Evolutionary conservation across 2,329 filamentous ascomycete genomes (phyloP).

Genomic region (Fusarium avenaceum): DNA sequence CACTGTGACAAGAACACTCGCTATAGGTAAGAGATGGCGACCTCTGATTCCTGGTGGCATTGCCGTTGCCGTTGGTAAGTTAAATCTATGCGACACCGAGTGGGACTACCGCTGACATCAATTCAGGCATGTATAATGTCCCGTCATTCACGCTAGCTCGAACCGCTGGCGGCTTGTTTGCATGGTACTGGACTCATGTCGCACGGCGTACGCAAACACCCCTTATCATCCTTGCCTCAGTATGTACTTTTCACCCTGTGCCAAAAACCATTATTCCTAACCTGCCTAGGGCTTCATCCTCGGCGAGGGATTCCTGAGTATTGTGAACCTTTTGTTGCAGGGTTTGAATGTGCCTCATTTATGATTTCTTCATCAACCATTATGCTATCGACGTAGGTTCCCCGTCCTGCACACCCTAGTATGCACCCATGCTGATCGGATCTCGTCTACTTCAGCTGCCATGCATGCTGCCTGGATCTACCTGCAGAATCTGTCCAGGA

Average conservation of each 20-base stretch:
- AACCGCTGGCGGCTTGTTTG: constrained; percentile 80
- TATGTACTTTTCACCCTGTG: constrained; percentile 53
- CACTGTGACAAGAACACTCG: constrained; percentile 77
- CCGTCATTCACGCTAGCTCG: constrained; percentile 94
- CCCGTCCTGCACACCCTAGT: neutral
- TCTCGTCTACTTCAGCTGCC: constrained; percentile 60
- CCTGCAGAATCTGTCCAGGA: constrained; percentile 68
- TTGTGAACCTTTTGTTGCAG: constrained; percentile 87
- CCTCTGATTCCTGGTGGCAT: constrained; percentile 90
- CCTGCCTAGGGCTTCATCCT: constrained; percentile 80
- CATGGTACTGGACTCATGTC: constrained; percentile 80
- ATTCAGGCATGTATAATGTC: constrained; percentile 91
- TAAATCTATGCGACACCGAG: neutral
- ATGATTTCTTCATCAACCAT: constrained; percentile 50
- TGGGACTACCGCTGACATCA: constrained; percentile 25
- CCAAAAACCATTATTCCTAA: constrained; percentile 11
- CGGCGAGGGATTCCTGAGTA: constrained; percentile 91
- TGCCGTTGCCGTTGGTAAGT: constrained; percentile 87
- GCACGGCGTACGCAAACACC: constrained; percentile 73
- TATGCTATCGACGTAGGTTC: neutral
- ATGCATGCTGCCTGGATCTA: constrained; percentile 62
- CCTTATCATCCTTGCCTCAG: constrained; percentile 87
- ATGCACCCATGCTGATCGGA: constrained; percentile 3
- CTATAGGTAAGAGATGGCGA: constrained; percentile 73
- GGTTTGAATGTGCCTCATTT: constrained; percentile 82